Base-by-base conservation (phyloP, 2,329 filamentous ascomycete species). In the Sclerotinia glacialis region DNA sequence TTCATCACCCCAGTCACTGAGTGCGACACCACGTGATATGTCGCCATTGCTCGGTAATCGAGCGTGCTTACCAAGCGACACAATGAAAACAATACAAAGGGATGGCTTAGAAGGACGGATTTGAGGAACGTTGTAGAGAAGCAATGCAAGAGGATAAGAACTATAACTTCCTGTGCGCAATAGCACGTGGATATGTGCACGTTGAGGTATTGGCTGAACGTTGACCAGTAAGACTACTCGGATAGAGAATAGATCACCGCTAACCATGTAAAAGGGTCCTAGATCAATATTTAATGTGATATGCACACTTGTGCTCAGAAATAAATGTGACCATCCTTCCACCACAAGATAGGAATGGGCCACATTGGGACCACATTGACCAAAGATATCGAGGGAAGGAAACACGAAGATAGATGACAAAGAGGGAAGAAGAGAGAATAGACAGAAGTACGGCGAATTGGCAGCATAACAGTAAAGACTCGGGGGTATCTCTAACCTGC, bases 11-110 rank as follows among this genome's bases (percentile, higher is more conserved):
- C 7, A 16, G 28, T 60, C 26, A 44, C 46, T 37, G n/a, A 53
- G 58, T 55, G 64, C 50, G 67, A 66, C 56, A 61, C 62, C 73
- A 74, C 69, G 72, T 74, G 73, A 74, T 55, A 74, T 74, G 63
- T 68, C 72, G 69, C 72, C 59, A 72, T 72, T 31, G 40, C 26
- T 34, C 46, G 44, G 49, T 62, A 34, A 67, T 28, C 53, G 52
- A 40, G 47, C 37, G 66, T 64, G 69, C 63, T 65, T 49, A 65
- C 63, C 63, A 65, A 65, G 44, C 64, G 42, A 28, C 21, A 60
- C 26, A 44, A 62, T 34, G 7, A 47, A 66, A 44, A 8, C 9
- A 21, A 23, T 34, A 42, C 49, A 54, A 53, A 31, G 26, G 26
- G n/a, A 66, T 12, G 40, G 16, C 14, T 40, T 26, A 47, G 26